Evolutionary conservation across 805 yeast genomes (phyloP), one percentile per base, ranked within the genome.

Genomic region (Scheffersomyces lignosus): DNA sequence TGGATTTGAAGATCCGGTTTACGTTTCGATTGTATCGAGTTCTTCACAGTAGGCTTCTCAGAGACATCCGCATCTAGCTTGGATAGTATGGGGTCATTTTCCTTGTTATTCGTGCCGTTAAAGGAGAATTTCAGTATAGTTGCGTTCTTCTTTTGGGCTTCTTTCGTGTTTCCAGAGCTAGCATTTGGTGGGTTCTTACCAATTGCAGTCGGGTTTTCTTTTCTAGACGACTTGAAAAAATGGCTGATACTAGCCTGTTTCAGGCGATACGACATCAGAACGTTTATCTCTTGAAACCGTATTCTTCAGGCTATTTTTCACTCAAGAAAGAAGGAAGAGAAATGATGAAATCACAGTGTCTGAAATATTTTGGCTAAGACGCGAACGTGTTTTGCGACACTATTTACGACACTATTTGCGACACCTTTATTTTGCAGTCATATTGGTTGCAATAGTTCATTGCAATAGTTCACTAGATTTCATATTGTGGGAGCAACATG

Each of bases 241-340:
- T 34, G 36, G 29, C 49, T 45, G 12, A 45, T 43, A 4, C 41
- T 33, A 3, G 31, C 32, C 37, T 44, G 49, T 12, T 27, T 35
- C 35, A 10, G 17, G 22, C 18, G 15, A 18, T 7, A 18, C 16
- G 15, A 15, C 33, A 15, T 29, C 15, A 10, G 15, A 27, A 13
- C n/a, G 8, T 13, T 10, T 23, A 23, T 23, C 10, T 10, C 10
- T 10, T 23, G n/a, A n/a, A n/a, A n/a, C n/a, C n/a, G n/a, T n/a
- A n/a, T n/a, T n/a, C n/a, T n/a, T n/a, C n/a, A n/a, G n/a, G n/a
- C n/a, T n/a, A n/a, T n/a, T n/a, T n/a, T n/a, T n/a, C n/a, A n/a
- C n/a, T n/a, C n/a, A n/a, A n/a, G n/a, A n/a, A n/a, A n/a, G n/a
- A n/a, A n/a, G n/a, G n/a, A n/a, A n/a, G n/a, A n/a, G n/a, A n/a